These are phyloP conservation scores for Phycomyces nitens DNA, from an alignment of 192 early-diverging fungal species.

Conservation along the genomic window DNA sequence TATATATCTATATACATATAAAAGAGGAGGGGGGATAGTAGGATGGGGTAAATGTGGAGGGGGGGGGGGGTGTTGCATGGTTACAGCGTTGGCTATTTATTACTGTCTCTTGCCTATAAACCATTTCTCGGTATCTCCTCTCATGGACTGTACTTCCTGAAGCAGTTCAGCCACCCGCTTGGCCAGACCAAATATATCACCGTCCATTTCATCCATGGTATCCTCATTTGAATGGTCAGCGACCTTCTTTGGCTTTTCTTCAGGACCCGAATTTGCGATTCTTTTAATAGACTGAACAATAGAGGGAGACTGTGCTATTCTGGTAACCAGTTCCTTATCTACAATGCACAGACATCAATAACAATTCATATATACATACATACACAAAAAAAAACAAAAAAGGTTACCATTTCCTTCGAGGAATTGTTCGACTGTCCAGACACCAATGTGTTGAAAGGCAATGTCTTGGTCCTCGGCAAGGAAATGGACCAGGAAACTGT, in stretches of 20 bases:
- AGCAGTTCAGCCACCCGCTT: constrained; percentile 18
- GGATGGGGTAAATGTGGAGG: no score
- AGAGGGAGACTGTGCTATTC: constrained; percentile 9
- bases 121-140: background rate
- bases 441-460: constrained; percentile 75
- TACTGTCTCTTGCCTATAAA: background rate
- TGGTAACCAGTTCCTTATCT: constrained; percentile 18
- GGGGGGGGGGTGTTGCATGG: no score
- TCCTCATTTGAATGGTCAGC: constrained; percentile 14
- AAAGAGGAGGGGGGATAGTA: no score
- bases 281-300: constrained; percentile 13
- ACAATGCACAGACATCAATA: background rate
- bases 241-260: background rate
- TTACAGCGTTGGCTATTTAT: background rate
- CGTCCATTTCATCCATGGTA: constrained; percentile 27
- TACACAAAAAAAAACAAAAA: no score
- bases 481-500: constrained; percentile 69
- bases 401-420: constrained; percentile 52
- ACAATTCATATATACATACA: background rate
- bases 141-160: background rate
- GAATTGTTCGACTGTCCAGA: constrained; percentile 84
- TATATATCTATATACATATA: no score
- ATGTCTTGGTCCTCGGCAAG: constrained; percentile 58
- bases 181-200: constrained; percentile 30
- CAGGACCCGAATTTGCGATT: constrained; percentile 6